Conservation (phyloP, 495 filamentous ascomycete species). For the Filosporella fistucella region DNA sequence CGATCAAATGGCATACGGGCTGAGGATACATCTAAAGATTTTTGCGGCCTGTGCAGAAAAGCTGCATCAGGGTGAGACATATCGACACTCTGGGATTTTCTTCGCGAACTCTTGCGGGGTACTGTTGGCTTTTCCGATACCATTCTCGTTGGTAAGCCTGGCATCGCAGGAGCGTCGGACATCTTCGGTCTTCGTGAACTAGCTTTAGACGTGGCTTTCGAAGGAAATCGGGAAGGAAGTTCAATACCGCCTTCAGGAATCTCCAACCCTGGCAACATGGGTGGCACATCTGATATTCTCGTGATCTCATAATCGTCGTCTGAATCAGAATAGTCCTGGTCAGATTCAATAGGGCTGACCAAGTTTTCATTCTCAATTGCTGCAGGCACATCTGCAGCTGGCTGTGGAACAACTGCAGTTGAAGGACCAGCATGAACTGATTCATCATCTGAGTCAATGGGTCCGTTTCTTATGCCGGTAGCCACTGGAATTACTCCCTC, state of each 20-base stretch:
- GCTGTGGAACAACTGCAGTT: too few species aligned
- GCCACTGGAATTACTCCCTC: slow-evolving; percentile 55
- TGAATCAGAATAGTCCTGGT: slow-evolving; percentile 29
- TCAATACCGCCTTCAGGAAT: slow-evolving; percentile 54
- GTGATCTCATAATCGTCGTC: slow-evolving; percentile 35
- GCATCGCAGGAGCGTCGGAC: slow-evolving; percentile 24
- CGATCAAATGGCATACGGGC: slow-evolving; percentile 60
- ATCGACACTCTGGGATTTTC: slow-evolving; percentile 22
- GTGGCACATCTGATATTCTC: slow-evolving; percentile 46
- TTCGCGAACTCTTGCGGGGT: slow-evolving; percentile 22
- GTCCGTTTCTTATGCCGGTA: slow-evolving; percentile 46
- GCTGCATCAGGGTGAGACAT: slow-evolving; percentile 12
- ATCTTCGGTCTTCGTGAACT: slow-evolving; percentile 17
- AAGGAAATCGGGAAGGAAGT: slow-evolving; percentile 58
- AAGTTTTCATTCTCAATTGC: slow-evolving; percentile 37
- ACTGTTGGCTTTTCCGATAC: slow-evolving; percentile 20
- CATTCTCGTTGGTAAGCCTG: slow-evolving; percentile 29
- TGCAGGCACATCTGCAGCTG: slow-evolving; percentile 7
- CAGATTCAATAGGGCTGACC: slow-evolving; percentile 21
- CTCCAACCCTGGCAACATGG: slow-evolving; percentile 57
- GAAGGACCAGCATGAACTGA: slow-evolving; percentile 25
- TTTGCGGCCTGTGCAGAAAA: slow-evolving; percentile 24
- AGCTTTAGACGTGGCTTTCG: slow-evolving; percentile 43
- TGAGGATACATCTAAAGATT: slow-evolving; percentile 25
- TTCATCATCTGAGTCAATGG: slow-evolving; percentile 56